Base-by-base conservation (phyloP, 1,284 basidiomycete genomes). In the Ganoderma lucidum region DNA sequence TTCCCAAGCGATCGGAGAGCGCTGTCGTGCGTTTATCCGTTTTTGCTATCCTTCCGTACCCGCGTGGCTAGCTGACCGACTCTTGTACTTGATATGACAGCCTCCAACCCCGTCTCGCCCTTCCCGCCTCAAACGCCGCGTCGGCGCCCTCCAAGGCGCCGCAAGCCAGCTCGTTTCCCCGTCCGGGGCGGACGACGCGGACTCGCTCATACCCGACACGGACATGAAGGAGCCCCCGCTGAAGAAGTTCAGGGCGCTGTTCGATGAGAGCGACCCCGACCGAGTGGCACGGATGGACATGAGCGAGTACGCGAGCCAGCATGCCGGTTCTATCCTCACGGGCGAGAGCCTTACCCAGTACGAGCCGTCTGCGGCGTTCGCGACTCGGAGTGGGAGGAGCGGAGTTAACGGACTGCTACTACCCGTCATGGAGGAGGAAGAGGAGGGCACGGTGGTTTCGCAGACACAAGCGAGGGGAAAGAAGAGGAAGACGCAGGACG, bases 191-290 rank as follows among this genome's bases (percentile, higher is more conserved):
- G 55, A 35, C 56, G 56, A 59, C 9, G 56, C 19, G 35, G 72
- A 76, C 59, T 60, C 73, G 10, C 76, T 78, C 70, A 74, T 69
- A 32, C 74, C 65, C 3, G 78, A 80, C 61, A 84, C 64, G 1
- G 59, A 61, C 39, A 23, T 61, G 59, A 80, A 81, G 66, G 86
- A 90, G 72, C 88, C 90, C 0, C 85, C 88, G 2, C 78, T 88
- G 30, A 92, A 93, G 76, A 91, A 88, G 75, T 92, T 89, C 80
- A 91, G 88, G 74, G 87, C 87, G 0, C 82, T 93, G 3, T 93
- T 92, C 70, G 91, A 93, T 15, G 86, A 86, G 32, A 91, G 83
- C 64, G 83, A 91, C 75, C 90, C 88, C 15, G 84, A 85, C 67
- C 82, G 80, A 37, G 66, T 79, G 9, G 70, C 75, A 19, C 64